phyloP scores from a whole-genome alignment of 352 stramenopile genomes.

The Pythium biforme region DNA sequence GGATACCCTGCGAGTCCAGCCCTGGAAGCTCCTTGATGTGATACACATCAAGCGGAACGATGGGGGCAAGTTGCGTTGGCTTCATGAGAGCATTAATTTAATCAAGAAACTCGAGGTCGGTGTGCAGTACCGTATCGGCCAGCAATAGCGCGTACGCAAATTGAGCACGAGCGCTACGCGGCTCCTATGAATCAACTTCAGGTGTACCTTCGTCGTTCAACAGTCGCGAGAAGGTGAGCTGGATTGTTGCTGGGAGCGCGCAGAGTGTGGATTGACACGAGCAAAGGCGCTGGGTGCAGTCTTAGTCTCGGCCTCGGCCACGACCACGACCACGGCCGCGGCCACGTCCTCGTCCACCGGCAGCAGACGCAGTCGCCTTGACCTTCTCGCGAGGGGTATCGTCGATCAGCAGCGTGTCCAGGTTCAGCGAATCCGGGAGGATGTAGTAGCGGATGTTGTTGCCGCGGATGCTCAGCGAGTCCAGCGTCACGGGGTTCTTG shows the following conservation, averaged over 20 bases:
- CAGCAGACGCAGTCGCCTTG: slow-evolving; percentile 59
- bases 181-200: neutral
- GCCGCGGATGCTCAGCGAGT: slow-evolving; percentile 97
- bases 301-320: slow-evolving; percentile 37
- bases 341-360: slow-evolving; percentile 68
- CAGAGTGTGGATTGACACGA: neutral
- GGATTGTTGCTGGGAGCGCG: neutral
- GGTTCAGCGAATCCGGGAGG: slow-evolving; percentile 95
- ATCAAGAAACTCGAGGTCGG: slow-evolving; percentile 8
- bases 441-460: slow-evolving; percentile 98
- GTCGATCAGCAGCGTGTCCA: slow-evolving; percentile 98
- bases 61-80: slow-evolving; percentile 2
- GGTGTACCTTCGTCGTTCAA: neutral
- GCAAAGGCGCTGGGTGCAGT: neutral
- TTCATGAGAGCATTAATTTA: slow-evolving; percentile 16
- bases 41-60: neutral
- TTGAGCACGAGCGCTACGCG: neutral
- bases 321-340: slow-evolving; percentile 65
- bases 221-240: neutral
- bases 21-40: too few species aligned
- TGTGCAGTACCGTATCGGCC: neutral
- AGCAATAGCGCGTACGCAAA: neutral
- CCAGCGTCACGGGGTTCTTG: slow-evolving; percentile 97
- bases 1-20: neutral
- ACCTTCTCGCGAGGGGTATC: slow-evolving; percentile 96